Base-by-base conservation (phyloP, 768 basidiomycete species). In the Tricholoma saponaceum region DNA sequence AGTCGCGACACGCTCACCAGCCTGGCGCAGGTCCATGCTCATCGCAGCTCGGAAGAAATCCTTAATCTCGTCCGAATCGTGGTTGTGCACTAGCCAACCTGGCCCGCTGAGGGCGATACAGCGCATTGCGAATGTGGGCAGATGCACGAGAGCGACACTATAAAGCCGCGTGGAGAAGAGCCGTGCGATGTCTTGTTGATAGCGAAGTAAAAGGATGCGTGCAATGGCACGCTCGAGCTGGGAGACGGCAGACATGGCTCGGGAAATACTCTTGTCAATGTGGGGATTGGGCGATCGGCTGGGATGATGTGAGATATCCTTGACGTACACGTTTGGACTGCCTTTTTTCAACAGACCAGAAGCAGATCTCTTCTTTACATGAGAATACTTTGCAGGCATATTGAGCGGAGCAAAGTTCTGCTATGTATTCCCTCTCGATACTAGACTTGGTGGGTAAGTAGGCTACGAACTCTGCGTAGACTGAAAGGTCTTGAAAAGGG, bases 1-100 rank as follows among this genome's bases (percentile, higher is more conserved):
- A n/a, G n/a, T n/a, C n/a, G 89, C 89, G 18, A 89, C 86, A 28
- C 88, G 79, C 62, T 90, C 88, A 16, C 88, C 89, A 0, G 86
- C 85, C 69, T 90, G 86, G 26, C 89, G 79, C 70, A 90, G 78
- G 66, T 90, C 88, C 87, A 90, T 89, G 58, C 79, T 79, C 59
- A 90, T 82, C 49, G 79, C 81, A 0, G 83, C 77, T 16, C 88
- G 77, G 69, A 89, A 84, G 67, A 87, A 89, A 64, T 90, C 87
- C 59, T 87, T 89, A 66, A 90, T 77, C 56, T 86, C 87, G 56
- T 89, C 88, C 51, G 70, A 77, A 58, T 85, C 83, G 7, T 86
- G 76, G 58, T 89, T 89, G 64, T 79, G 74, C 0, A 85, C 86
- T 20, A 84, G 73, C 88, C 88, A 90, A 23, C 82, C 79, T 0